Conservation (phyloP, 306 rosid genomes). For the Medicago truncatula region DNA sequence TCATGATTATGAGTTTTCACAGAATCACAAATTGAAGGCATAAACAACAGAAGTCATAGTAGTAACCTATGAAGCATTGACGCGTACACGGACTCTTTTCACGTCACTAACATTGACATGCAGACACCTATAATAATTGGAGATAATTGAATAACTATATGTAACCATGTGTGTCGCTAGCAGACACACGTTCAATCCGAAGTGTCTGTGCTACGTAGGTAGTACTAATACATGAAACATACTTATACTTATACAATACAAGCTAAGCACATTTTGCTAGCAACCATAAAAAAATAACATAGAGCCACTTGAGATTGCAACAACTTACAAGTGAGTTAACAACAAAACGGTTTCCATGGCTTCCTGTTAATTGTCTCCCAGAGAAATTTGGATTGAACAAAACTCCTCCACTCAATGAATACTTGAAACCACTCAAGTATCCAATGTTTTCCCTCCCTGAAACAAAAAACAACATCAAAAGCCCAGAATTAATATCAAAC, state of each 20-base stretch:
- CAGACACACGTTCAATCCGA: not conserved
- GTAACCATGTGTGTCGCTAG: too few relatives aligned
- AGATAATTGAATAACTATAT: too few relatives aligned
- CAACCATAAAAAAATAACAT: conserved; percentile 12
- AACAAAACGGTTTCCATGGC: conserved; percentile 59
- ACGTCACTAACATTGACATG: too few relatives aligned
- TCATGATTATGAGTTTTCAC: too few relatives aligned
- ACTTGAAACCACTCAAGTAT: conserved; percentile 49
- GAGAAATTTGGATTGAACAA: conserved; percentile 42
- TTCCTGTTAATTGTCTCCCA: conserved; percentile 43
- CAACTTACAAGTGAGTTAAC: conserved; percentile 71
- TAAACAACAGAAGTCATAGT: too few relatives aligned
- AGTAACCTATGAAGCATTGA: not conserved
- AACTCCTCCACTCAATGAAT: conserved; percentile 61
- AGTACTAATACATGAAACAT: conserved; percentile 4
- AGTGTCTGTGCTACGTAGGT: not conserved
- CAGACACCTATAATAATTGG: too few relatives aligned
- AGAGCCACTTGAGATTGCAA: conserved; percentile 44
- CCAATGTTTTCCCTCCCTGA: conserved; percentile 64
- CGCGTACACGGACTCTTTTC: not conserved
- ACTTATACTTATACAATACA: conserved; percentile 15
- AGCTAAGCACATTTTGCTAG: conserved; percentile 6
- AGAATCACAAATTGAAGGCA: too few relatives aligned
- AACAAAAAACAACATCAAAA: conserved; percentile 39
- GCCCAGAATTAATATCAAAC: conserved; percentile 5